Base-by-base conservation (phyloP, 495 filamentous ascomycete genomes). In the Cryomyces antarcticus region DNA sequence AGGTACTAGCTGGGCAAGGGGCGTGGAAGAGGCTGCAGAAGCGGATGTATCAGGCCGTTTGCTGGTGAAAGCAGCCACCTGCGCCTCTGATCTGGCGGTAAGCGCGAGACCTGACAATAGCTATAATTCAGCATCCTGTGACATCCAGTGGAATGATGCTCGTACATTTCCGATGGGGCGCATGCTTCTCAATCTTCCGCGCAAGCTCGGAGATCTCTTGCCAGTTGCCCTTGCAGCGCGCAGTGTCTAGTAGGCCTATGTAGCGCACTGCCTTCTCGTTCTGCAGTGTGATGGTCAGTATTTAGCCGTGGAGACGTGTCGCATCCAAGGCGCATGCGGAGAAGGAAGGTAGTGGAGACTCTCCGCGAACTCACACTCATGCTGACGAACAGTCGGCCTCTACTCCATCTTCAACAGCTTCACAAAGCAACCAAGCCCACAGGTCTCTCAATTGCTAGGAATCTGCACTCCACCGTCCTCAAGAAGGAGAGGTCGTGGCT, bases 181-280 rank as follows among this genome's bases (percentile, higher is more conserved):
- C 83, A 71, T 96, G 88, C 54, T 96, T 95, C 52, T 74, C 79
- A 46, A 95, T 72, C 62, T 97, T 96, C 50, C 85, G 73, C 50
- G 82, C 74, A 46, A 93, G 66, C 62, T 95, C 89, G 29, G 80
- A 80, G n/a, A 95, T 70, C 29, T 80, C 80, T 47, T 81, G 70
- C 89, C 89, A 97, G 53, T 72, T 76, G 29, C 82, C 84, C 53
- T 87, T 74, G 55, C 82, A 89, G 45, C 89, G 80, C 49, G 84
- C 83, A 50, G 73, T 71, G 54, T 96, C 82, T 49, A 97, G 73
- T 61, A 72, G 73, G 54, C 69, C 66, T 50, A 88, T 66, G 60
- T 94, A 93, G 52, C 75, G 72, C 46, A 68, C 70, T 39, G 78
- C 85, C 65, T 97, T 97, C 45, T 57, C 67, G 62, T 70, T 57